A percentile compares a stretch with the other conserved stretches of the same genome.
Conservation (phyloP, 768 basidiomycete species). For the Phanerochaete carnosa region DNA sequence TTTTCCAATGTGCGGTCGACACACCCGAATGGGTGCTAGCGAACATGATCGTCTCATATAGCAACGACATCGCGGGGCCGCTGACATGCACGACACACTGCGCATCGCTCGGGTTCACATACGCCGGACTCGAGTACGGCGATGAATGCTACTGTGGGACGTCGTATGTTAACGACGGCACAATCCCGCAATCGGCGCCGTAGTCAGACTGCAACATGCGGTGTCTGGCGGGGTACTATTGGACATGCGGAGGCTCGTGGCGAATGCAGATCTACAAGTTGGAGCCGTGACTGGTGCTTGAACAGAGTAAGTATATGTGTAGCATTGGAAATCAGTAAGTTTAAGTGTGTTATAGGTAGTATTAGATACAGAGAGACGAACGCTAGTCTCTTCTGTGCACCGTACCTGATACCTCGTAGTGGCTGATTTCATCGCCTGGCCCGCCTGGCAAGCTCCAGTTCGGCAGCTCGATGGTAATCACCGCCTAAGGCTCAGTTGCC, state of each 20-base stretch:
- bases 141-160: conserved; percentile 24
- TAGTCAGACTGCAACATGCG: conserved; percentile 16
- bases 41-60: conserved; percentile 10
- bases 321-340: no score
- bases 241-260: conserved; percentile 18
- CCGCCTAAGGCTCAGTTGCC: no score
- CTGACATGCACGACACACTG: conserved; percentile 16
- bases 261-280: conserved; percentile 8
- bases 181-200: neutral
- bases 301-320: no score
- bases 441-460: no score
- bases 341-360: no score
- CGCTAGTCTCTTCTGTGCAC: no score
- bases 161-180: neutral
- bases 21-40: conserved; percentile 16
- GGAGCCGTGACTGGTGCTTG: neutral
- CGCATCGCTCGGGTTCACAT: conserved; percentile 13
- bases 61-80: conserved; percentile 13
- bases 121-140: conserved; percentile 23
- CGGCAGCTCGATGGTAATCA: no score
- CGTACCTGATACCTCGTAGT: no score
- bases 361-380: no score
- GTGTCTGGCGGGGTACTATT: conserved; percentile 13
- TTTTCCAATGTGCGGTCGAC: conserved; percentile 18
- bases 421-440: no score